Conservation (phyloP, 2,329 filamentous ascomycete species). For the Colletotrichum sidae region DNA sequence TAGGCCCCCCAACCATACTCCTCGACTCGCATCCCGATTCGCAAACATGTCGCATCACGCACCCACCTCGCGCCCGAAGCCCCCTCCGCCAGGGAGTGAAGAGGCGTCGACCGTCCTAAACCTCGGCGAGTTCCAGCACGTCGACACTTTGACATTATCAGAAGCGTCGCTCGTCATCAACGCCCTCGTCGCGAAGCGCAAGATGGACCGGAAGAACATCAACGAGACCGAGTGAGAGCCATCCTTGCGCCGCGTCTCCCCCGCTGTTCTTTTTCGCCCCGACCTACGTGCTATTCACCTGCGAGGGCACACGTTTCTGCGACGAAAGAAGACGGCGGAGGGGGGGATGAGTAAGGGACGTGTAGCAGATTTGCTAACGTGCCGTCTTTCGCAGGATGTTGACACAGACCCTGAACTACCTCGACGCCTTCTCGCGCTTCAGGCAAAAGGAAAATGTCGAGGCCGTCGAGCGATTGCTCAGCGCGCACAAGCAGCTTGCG, state of each 20-base stretch:
- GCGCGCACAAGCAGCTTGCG: constrained; percentile 81
- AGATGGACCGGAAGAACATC: constrained; percentile 82
- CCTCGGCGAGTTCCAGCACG: constrained; percentile 93
- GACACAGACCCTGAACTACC: constrained; percentile 89
- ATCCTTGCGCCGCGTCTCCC: constrained; percentile 36
- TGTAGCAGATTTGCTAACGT: neutral
- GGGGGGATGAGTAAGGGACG: neutral
- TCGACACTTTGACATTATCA: constrained; percentile 90
- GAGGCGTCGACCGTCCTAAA: constrained; percentile 85
- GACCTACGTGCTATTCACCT: neutral
- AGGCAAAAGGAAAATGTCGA: constrained; percentile 95
- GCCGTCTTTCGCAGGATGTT: constrained; percentile 68
- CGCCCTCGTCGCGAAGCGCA: constrained; percentile 84
- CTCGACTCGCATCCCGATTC: neutral
- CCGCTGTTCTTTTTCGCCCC: neutral
- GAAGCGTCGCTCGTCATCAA: constrained; percentile 94
- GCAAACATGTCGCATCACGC: constrained; percentile 35
- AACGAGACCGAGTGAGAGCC: constrained; percentile 82
- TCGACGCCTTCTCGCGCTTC: constrained; percentile 95
- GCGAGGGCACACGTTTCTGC: neutral
- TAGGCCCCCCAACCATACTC: neutral
- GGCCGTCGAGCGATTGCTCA: constrained; percentile 89
- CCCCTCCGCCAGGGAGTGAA: constrained; percentile 81
- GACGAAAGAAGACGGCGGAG: no score
- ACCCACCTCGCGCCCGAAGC: constrained; percentile 73